These are phyloP conservation scores for Candida ponderosae DNA, from an alignment of 805 yeast genomes.

Conservation along the genomic window DNA sequence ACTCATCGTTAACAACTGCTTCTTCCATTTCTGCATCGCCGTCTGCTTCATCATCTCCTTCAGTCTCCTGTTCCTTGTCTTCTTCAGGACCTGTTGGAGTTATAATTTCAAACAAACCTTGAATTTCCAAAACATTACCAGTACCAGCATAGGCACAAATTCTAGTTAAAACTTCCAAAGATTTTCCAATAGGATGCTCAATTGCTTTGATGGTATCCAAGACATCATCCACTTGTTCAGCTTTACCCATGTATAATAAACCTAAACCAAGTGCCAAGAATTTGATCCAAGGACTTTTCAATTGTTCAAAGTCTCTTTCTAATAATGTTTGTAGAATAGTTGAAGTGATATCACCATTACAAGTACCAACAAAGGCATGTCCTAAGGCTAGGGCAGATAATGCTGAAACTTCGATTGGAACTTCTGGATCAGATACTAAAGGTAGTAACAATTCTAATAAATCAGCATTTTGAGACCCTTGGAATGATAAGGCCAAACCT, in stretches of 20 bases:
- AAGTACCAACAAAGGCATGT: slow-evolving; percentile 91
- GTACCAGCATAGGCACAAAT: slow-evolving; percentile 96
- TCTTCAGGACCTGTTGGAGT: slow-evolving; percentile 58
- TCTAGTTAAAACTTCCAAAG: slow-evolving; percentile 81
- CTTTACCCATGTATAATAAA: slow-evolving; percentile 84
- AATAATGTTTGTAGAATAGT: slow-evolving; percentile 82
- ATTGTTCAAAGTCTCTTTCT: slow-evolving; percentile 73
- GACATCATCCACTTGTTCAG: slow-evolving; percentile 90
- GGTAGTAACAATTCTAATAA: slow-evolving; percentile 73
- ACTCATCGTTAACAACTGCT: slow-evolving; percentile 18
- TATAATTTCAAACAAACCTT: slow-evolving; percentile 81
- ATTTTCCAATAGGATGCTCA: slow-evolving; percentile 88
- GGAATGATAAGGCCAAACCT: slow-evolving; percentile 91
- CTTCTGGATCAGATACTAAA: slow-evolving; percentile 67
- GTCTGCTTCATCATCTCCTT: slow-evolving; percentile 42
- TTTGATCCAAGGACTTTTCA: slow-evolving; percentile 79
- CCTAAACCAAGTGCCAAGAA: slow-evolving; percentile 92
- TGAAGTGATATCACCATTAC: slow-evolving; percentile 91
- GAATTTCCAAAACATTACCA: slow-evolving; percentile 93
- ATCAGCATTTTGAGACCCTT: slow-evolving; percentile 87
- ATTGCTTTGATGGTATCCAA: slow-evolving; percentile 90
- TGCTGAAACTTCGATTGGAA: slow-evolving; percentile 71
- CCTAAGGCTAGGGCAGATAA: slow-evolving; percentile 90
- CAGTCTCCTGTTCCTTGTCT: slow-evolving; percentile 50
- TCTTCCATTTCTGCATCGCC: slow-evolving; percentile 32